A percentile compares a stretch with the other conserved stretches of the same genome.
Conservation (phyloP, 768 basidiomycete genomes). For the Leccinum aurantiacum region DNA sequence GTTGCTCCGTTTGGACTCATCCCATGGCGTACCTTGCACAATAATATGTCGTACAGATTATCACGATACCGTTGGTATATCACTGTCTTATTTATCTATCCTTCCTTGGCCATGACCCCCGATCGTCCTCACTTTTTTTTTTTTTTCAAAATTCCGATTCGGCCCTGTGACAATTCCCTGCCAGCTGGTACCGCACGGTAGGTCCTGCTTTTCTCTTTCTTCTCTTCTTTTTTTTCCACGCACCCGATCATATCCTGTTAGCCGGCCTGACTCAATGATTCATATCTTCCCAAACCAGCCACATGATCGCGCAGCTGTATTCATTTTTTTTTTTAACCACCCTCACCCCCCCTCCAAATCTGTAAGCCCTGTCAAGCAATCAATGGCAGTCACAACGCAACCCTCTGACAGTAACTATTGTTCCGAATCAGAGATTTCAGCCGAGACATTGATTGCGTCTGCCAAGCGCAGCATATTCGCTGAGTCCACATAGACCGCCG, state of each 20-base stretch:
- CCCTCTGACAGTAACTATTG: neutral
- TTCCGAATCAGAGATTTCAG: constrained; percentile 9
- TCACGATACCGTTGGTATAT: constrained; percentile 10
- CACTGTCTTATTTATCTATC: constrained; percentile 20
- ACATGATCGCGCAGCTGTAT: constrained; percentile 26
- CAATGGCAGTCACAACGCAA: neutral
- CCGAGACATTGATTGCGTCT: constrained; percentile 20
- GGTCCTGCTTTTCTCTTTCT: neutral
- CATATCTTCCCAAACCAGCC: constrained; percentile 14
- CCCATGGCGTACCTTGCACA: neutral
- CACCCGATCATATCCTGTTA: constrained; percentile 17
- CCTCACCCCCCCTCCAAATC: neutral
- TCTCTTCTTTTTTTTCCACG: constrained; percentile 13
- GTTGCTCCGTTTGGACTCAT: neutral
- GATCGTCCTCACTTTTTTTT: constrained; percentile 16
- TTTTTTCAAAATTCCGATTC: neutral
- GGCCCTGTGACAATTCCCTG: neutral
- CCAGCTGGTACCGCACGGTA: neutral
- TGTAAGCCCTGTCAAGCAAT: constrained; percentile 21
- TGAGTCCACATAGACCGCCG: constrained; percentile 10
- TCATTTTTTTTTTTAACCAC: constrained; percentile 2
- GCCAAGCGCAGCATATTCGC: constrained; percentile 12
- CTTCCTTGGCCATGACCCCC: constrained; percentile 15
- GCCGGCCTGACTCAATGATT: constrained; percentile 16
- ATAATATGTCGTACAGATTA: constrained; percentile 7